These are phyloP conservation scores for Fusarium napiforme DNA, from an alignment of 2,329 filamentous ascomycete species.

Conservation along the genomic window DNA sequence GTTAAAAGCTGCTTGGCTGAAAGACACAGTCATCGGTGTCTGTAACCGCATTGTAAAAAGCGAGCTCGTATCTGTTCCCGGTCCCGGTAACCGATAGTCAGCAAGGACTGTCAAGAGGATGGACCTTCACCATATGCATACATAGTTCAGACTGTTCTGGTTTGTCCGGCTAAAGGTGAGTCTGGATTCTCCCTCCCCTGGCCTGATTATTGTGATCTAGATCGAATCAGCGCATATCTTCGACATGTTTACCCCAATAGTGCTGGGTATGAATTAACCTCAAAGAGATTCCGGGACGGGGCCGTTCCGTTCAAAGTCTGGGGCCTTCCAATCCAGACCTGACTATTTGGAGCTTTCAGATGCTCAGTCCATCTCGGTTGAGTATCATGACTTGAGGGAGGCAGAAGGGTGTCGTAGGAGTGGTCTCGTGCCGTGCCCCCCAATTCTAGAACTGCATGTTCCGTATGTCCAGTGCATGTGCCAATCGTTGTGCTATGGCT, in stretches of 20 bases:
- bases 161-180: slow-evolving; percentile 40
- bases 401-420: slow-evolving; percentile 24
- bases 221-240: background rate
- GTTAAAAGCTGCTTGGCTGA: background rate
- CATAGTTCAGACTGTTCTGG: background rate
- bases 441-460: slow-evolving; percentile 19
- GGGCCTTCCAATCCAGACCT: slow-evolving; percentile 21
- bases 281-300: slow-evolving; percentile 20
- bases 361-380: slow-evolving; percentile 3
- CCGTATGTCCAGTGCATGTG: background rate
- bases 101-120: slow-evolving; percentile 7
- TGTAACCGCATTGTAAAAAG: background rate
- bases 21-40: slow-evolving; percentile 1
- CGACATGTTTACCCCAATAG: slow-evolving; percentile 12
- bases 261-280: slow-evolving; percentile 6
- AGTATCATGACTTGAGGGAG: slow-evolving; percentile 1
- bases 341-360: slow-evolving; percentile 8
- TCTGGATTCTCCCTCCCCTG: slow-evolving; percentile 4
- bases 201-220: slow-evolving; percentile 14
- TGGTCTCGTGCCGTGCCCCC: slow-evolving; percentile 32
- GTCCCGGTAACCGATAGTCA: slow-evolving; percentile 22
- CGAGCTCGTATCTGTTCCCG: slow-evolving; percentile 19
- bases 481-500: slow-evolving; percentile 3
- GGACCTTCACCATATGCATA: slow-evolving; percentile 9
- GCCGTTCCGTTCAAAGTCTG: slow-evolving; percentile 7